Base-by-base conservation (phyloP, 768 basidiomycete species). In the Neoboletus magnificus region DNA sequence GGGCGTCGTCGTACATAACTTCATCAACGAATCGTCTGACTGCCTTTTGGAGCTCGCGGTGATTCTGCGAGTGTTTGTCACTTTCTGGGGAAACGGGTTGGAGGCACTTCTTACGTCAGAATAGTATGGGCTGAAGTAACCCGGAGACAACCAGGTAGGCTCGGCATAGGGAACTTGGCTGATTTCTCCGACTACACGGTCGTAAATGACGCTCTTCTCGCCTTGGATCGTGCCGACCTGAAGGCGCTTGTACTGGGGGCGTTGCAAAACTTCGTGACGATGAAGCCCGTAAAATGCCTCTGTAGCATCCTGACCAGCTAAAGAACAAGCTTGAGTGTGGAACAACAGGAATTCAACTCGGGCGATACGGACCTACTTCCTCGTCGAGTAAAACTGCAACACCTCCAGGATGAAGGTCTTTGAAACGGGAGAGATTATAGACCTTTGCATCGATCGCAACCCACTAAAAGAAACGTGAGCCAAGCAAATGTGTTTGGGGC, bases 271-370 rank as follows among this genome's bases (percentile, higher is more conserved):
- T 64, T 96, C 93, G 40, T 86, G 82, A 23, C 91, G 82, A 68
- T 98, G 95, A 39, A 98, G 84, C 50, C 89, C 83, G 64, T 87
- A 97, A 77, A 98, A 97, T 5, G 82, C 81, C 35, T 92, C 87
- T 0, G 93, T 96, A 1, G 87, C 87, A 63, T 97, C 93, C 69
- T 90, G 80, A 10, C 92, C 93, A 48, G 90, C 91, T 87, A 46
- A 41, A 56, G 49, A 36, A 48, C 22, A 54, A 32, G 9, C 27
- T 35, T 54, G 27, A 52, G 25, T 39, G 29, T 36, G 42, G 25
- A 27, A 29, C 22, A 48, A 30, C 27, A 16, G 7, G 18, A 15
- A 41, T 20, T 37, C 42, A 16, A 37, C 41, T 12, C 16, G 37
- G n/a, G 25, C 15, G 29, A 37, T 11, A 63, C 86, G 54, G 54